Percentiles rank a stretch among this genome's conserved stretches.
Evolutionary conservation across 208 protist genomes (phyloP).

Genomic region (Acanthamoeba lenticulata): DNA sequence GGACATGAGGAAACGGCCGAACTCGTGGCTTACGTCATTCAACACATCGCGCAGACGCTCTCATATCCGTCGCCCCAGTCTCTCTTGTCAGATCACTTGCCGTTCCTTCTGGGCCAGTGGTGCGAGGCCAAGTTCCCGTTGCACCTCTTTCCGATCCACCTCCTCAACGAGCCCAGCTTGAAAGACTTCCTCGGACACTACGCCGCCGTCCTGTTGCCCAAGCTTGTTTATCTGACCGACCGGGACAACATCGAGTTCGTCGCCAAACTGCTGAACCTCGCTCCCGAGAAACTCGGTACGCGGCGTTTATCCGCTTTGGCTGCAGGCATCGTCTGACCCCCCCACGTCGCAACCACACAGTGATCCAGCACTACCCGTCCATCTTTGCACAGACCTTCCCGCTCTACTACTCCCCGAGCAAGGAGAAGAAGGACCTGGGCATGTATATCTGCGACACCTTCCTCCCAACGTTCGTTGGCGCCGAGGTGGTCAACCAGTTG

Average conservation of each 20-base stretch:
- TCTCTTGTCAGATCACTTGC: conserved; percentile 13
- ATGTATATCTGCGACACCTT: conserved; percentile 59
- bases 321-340: neutral
- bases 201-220: conserved; percentile 21
- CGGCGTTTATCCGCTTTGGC: neutral
- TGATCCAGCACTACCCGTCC: neutral
- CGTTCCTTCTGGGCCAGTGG: conserved; percentile 60
- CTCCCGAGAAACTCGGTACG: conserved; percentile 29
- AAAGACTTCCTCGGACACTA: conserved; percentile 50
- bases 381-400: conserved; percentile 68
- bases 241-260: conserved; percentile 35
- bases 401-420: conserved; percentile 46
- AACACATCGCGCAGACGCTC: conserved; percentile 35
- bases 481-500: conserved; percentile 20
- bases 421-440: conserved; percentile 68
- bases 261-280: neutral
- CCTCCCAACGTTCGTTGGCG: neutral
- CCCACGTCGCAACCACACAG: neutral
- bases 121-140: conserved; percentile 18
- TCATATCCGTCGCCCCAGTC: conserved; percentile 2
- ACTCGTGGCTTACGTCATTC: conserved; percentile 36
- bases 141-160: conserved; percentile 35
- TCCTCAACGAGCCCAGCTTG: conserved; percentile 19
- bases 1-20: neutral
- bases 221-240: conserved; percentile 64